Evolutionary conservation across 148 eudicot species (phyloP).

Genomic region (Dysphania ambrosioides): DNA sequence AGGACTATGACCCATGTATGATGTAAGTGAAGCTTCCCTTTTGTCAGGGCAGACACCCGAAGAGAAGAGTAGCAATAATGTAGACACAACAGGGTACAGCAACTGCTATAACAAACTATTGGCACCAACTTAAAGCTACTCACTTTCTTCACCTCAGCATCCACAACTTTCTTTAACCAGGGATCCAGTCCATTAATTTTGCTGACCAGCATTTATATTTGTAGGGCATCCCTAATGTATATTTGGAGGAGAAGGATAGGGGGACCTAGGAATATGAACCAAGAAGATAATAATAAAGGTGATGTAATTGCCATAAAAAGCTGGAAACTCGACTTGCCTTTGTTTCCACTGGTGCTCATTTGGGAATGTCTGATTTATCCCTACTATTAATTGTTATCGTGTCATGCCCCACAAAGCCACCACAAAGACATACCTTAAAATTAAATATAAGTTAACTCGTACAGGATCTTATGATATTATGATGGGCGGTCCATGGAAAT

Average conservation of each 20-base stretch:
- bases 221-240: slow-evolving; percentile 6
- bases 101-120: background rate
- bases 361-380: slow-evolving; percentile 11
- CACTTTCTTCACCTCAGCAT: background rate
- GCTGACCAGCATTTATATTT: background rate
- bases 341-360: slow-evolving; percentile 1
- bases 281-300: no score
- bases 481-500: no score
- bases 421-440: background rate
- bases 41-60: background rate
- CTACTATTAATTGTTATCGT: background rate
- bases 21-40: background rate
- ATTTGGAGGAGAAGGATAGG: background rate
- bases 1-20: no score
- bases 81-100: background rate
- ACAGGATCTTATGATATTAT: no score
- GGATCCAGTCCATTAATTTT: background rate
- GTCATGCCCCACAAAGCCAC: background rate
- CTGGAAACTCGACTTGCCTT: slow-evolving; percentile 14
- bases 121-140: slow-evolving; percentile 9
- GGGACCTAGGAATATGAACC: slow-evolving; percentile 7
- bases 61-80: no score
- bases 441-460: no score
- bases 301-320: background rate
- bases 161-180: slow-evolving; percentile 1